Evolutionary conservation across 2,329 filamentous ascomycete genomes (phyloP), one percentile per base, ranked within the genome.

Genomic region (Colletotrichum truncatum): DNA sequence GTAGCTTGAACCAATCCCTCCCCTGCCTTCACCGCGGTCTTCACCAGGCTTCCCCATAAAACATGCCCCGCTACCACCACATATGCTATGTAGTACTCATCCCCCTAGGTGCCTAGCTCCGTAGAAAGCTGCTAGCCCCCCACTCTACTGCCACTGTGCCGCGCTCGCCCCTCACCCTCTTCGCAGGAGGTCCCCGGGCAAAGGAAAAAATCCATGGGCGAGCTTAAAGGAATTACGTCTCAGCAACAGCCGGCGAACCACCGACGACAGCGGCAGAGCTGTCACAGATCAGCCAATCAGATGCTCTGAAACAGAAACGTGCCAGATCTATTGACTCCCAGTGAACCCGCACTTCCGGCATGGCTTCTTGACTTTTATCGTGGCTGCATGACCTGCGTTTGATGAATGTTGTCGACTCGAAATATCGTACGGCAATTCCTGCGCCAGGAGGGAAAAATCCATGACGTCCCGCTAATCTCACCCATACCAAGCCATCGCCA

Each of bases 291-390:
- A 18, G n/a, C 66, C 66, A 68, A 68, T 68, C 48, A 59, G 16
- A 10, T 11, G 4, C 26, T 10, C 16, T 16, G 6, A 34, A 51
- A 12, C 21, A 38, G 48, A 58, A 68, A 68, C 66, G 66, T 68
- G 66, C 66, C 56, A 63, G 66, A 59, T 64, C 58, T 49, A 68
- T 68, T 68, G 66, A 63, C 64, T 66, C 26, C 46, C 46, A 60
- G 64, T 43, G n/a, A 68, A 68, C 53, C 66, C 66, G 66, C 54
- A 36, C 49, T 58, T 64, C 60, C 66, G 64, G 66, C 57, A 58
- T 56, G 51, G 57, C 43, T 38, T 32, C 10, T 12, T n/a, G 45
- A 46, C 43, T 6, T 32, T 16, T 10, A 32, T n/a, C n/a, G 18
- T 25, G 25, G 46, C 21, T 51, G 56, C 26, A 30, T 48, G 45